Conservation (phyloP, 2,329 filamentous ascomycete genomes). For the Colletotrichum trifolii region DNA sequence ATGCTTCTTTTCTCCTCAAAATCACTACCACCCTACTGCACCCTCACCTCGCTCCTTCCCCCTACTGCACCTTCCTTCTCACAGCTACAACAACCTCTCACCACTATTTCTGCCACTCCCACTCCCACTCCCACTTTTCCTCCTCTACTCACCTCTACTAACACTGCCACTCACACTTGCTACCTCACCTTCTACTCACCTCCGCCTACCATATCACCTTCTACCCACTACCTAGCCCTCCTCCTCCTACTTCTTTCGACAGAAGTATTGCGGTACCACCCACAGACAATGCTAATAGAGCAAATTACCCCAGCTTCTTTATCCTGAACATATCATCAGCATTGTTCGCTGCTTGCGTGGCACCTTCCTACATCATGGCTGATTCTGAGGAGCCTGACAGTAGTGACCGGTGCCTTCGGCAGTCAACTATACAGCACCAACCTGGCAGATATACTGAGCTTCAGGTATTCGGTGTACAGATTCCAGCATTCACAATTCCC, state of each 20-base stretch:
- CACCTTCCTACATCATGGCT: constrained; percentile 15
- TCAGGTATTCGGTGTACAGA: constrained; percentile 14
- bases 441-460: constrained; percentile 42
- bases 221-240: no score
- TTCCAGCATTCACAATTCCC: constrained; percentile 35
- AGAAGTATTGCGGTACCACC: no score
- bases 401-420: constrained; percentile 9
- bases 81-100: no score
- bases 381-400: not conserved
- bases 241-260: no score
- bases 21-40: no score
- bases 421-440: constrained; percentile 18
- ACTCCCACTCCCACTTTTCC: no score
- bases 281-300: no score
- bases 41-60: no score
- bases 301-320: no score
- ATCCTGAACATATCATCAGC: not conserved
- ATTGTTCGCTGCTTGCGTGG: not conserved
- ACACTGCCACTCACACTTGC: not conserved
- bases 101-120: no score
- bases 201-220: not conserved
- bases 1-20: no score
- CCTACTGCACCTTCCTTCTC: no score
- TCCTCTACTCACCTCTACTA: not conserved
- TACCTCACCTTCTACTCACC: not conserved